Evolutionary conservation across 352 stramenopile species (phyloP).

Genomic region (Pythium periplocum): DNA sequence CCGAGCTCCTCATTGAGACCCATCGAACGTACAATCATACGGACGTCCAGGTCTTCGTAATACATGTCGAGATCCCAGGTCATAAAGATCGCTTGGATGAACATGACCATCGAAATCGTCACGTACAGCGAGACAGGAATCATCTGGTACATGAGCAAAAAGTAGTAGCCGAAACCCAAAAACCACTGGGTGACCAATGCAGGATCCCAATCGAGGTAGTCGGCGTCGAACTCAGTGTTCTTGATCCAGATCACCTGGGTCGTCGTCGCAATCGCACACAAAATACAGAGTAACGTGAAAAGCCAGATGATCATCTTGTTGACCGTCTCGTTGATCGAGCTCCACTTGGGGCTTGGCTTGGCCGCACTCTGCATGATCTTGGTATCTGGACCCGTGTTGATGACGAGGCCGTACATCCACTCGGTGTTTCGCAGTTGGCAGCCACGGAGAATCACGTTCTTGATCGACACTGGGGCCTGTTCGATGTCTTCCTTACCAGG

Average conservation of each 20-base stretch:
- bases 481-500: constrained; percentile 17
- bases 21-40: constrained; percentile 79
- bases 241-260: constrained; percentile 60
- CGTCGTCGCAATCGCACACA: constrained; percentile 53
- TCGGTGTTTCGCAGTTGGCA: constrained; percentile 87
- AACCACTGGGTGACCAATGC: constrained; percentile 59
- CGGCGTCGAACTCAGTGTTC: constrained; percentile 36
- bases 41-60: constrained; percentile 87
- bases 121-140: constrained; percentile 98
- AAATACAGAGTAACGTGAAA: constrained; percentile 53
- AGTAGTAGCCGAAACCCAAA: constrained; percentile 87
- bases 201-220: constrained; percentile 49
- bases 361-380: constrained; percentile 83
- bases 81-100: constrained; percentile 94
- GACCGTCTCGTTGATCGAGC: constrained; percentile 74
- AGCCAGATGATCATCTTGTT: constrained; percentile 81
- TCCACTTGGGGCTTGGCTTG: constrained; percentile 64
- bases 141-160: constrained; percentile 96
- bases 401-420: constrained; percentile 83
- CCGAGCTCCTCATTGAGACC: constrained; percentile 89
- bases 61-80: constrained; percentile 90
- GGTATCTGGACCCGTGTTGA: constrained; percentile 84
- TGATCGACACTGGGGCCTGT: constrained; percentile 62
- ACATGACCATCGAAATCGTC: constrained; percentile 94
- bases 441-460: constrained; percentile 87